A percentile compares a stretch with the other conserved stretches of the same genome.
Evolutionary conservation across 805 yeast genomes (phyloP).

Genomic region (Suhomyces sp.): DNA sequence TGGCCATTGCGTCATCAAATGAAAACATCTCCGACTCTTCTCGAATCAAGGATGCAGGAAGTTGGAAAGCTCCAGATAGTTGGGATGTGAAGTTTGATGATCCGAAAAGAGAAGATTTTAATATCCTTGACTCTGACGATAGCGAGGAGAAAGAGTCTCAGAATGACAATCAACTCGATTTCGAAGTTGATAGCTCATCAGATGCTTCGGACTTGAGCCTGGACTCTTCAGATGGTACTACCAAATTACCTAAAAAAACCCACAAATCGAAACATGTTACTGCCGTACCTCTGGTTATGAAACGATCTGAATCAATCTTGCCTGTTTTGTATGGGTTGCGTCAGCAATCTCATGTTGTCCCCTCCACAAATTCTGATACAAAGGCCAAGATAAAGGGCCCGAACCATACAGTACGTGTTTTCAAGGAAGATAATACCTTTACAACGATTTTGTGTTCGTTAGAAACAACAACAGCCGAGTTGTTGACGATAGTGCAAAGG

Average conservation of each 20-base stretch:
- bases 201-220: constrained; percentile 5
- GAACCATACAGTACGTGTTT: constrained; percentile 63
- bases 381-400: constrained; percentile 23
- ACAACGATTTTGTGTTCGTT: constrained; percentile 80
- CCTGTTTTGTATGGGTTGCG: constrained; percentile 38
- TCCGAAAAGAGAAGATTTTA: constrained; percentile 4
- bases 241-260: constrained; percentile 3
- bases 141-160: constrained; percentile 10
- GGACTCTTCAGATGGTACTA: constrained; percentile 8
- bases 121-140: constrained; percentile 18
- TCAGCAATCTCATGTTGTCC: constrained; percentile 17
- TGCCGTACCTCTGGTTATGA: too few species aligned
- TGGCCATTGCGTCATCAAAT: constrained; percentile 1
- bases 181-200: constrained; percentile 7
- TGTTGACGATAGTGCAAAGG: constrained; percentile 67
- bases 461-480: constrained; percentile 73
- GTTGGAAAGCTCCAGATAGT: constrained; percentile 49
- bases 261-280: too few species aligned
- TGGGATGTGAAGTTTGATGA: constrained; percentile 45
- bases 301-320: too few species aligned
- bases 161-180: constrained; percentile 7
- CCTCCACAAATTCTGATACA: constrained; percentile 8
- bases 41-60: constrained; percentile 13
- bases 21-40: constrained; percentile 3
- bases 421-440: constrained; percentile 80